Percentiles rank a stretch among this genome's conserved stretches.
These are phyloP conservation scores for Wickerhamomyces chaumierensis DNA, from an alignment of 805 yeast genomes.

Conservation along the genomic window DNA sequence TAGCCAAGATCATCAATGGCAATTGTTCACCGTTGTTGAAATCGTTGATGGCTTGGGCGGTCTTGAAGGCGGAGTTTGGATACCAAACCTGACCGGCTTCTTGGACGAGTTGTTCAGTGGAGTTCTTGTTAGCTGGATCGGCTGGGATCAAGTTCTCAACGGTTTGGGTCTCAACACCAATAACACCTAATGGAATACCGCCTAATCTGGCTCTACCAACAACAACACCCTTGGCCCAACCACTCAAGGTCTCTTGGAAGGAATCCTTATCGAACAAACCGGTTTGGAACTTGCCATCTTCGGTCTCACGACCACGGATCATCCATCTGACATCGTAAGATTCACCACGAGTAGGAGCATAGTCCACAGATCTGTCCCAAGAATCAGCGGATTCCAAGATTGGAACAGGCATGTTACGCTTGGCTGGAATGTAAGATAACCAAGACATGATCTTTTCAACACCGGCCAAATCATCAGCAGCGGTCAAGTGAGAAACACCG, in stretches of 20 bases:
- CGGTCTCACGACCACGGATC: constrained; percentile 74
- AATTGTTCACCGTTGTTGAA: constrained; percentile 97
- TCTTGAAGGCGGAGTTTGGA: constrained; percentile 98
- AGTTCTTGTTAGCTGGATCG: constrained; percentile 96
- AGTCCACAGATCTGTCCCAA: constrained; percentile 93
- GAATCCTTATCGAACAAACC: constrained; percentile 92
- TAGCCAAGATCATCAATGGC: constrained; percentile 94
- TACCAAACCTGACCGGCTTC: constrained; percentile 99
- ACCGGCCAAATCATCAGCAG: constrained; percentile 94
- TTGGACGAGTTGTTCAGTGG: constrained; percentile 76
- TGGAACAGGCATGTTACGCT: constrained; percentile 85
- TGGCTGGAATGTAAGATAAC: constrained; percentile 91
- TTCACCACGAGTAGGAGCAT: constrained; percentile 57
- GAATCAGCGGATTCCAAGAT: constrained; percentile 67
- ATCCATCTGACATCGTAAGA: constrained; percentile 90
- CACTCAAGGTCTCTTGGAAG: constrained; percentile 91
- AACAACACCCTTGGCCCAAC: constrained; percentile 98
- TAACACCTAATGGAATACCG: constrained; percentile 97
- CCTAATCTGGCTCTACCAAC: constrained; percentile 98
- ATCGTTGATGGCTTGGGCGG: constrained; percentile 96
- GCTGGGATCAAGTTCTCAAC: constrained; percentile 91
- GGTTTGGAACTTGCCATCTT: constrained; percentile 58
- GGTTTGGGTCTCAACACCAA: constrained; percentile 87
- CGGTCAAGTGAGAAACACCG: constrained; percentile 97
- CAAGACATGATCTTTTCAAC: constrained; percentile 89